Evolutionary conservation across 2,329 filamentous ascomycete genomes (phyloP).

Genomic region (Neonectria hederae): DNA sequence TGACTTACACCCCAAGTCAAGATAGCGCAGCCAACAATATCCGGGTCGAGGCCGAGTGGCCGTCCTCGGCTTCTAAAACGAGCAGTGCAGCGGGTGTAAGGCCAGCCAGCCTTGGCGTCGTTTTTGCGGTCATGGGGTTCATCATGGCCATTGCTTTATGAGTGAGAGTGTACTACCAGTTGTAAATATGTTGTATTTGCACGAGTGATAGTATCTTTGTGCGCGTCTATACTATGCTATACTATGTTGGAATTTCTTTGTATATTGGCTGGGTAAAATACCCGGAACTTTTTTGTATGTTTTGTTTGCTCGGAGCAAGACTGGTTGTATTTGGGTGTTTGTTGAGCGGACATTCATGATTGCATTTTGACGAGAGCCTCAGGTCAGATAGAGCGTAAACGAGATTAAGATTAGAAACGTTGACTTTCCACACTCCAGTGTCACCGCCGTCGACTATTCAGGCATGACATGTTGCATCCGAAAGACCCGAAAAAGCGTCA

Average conservation of each 20-base stretch:
- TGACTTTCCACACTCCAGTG: neutral
- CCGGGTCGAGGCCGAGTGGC: conserved; percentile 46
- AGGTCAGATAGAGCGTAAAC: neutral
- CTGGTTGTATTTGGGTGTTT: neutral
- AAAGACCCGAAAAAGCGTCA: neutral
- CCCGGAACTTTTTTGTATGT: neutral
- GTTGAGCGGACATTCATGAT: neutral
- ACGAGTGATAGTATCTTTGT: conserved; percentile 14
- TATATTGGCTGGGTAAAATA: conserved; percentile 4
- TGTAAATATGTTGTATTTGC: conserved; percentile 25
- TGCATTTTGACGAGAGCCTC: neutral
- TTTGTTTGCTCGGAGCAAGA: neutral
- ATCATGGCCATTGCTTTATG: neutral
- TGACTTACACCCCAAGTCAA: conserved; percentile 43
- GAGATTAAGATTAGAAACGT: neutral
- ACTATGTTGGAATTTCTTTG: neutral
- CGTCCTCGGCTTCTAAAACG: conserved; percentile 27
- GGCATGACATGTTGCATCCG: neutral
- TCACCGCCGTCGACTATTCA: neutral
- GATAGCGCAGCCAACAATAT: conserved; percentile 48
- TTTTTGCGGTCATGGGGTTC: neutral
- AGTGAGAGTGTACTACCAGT: neutral
- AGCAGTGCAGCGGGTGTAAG: neutral
- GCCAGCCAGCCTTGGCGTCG: neutral
- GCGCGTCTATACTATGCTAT: conserved; percentile 13